A percentile compares a stretch with the other conserved stretches of the same genome.
Evolutionary conservation across 192 early-diverging fungal species (phyloP).

Genomic region (Coemansia pectinata): DNA sequence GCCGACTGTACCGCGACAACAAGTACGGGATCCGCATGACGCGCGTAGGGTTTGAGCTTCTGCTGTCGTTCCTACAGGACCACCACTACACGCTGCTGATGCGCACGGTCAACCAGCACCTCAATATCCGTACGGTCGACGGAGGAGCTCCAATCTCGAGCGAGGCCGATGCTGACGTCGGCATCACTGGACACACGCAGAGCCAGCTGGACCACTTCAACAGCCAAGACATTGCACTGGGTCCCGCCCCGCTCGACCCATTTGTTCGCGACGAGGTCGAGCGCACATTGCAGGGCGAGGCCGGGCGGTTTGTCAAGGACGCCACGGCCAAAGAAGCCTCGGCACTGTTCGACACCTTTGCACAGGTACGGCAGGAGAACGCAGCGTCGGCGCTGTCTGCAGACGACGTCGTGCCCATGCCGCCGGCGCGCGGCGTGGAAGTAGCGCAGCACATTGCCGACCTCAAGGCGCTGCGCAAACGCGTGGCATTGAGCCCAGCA

Average conservation of each 20-base stretch:
- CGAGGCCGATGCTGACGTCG: constrained; percentile 63
- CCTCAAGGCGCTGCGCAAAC: constrained; percentile 75
- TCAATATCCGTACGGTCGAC: constrained; percentile 68
- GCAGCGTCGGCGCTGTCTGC: constrained; percentile 60
- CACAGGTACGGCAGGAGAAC: constrained; percentile 64
- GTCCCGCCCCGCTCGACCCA: constrained; percentile 68
- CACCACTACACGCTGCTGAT: constrained; percentile 86
- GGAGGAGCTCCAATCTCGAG: constrained; percentile 34
- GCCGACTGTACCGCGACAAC: constrained; percentile 75
- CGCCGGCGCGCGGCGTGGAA: constrained; percentile 67
- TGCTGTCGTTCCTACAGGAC: constrained; percentile 90
- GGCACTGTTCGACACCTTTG: constrained; percentile 59
- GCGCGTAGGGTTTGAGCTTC: constrained; percentile 82
- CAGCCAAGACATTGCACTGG: constrained; percentile 75
- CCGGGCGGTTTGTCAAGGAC: constrained; percentile 38
- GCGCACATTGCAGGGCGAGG: constrained; percentile 71
- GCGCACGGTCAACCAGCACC: constrained; percentile 88
- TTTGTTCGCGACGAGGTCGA: constrained; percentile 81
- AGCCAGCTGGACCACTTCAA: constrained; percentile 80
- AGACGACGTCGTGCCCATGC: constrained; percentile 40
- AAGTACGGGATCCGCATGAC: constrained; percentile 87
- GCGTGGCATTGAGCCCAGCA: constrained; percentile 63
- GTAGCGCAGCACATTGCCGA: constrained; percentile 74
- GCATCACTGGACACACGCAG: constrained; percentile 69
- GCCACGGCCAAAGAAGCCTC: constrained; percentile 19